Percentiles rank a stretch among this genome's conserved stretches.
Conservation (phyloP, 2,329 filamentous ascomycete species). For the Geosmithia morbida region DNA sequence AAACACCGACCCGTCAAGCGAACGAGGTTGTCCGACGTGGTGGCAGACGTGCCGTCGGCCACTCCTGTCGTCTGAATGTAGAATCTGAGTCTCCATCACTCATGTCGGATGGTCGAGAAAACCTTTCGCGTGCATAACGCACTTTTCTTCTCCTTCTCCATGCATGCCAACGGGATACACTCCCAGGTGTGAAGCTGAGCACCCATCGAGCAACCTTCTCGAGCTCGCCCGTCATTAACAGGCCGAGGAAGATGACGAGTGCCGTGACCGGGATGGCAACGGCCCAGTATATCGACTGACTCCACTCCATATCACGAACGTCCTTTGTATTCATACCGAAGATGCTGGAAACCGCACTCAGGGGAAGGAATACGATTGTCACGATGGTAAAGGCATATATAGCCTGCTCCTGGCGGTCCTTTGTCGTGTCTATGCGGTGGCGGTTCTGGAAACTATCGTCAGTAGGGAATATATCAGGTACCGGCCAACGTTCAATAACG, state of each 20-base stretch:
- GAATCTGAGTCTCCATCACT: neutral
- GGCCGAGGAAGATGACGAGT: constrained; percentile 16
- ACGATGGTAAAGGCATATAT: constrained; percentile 19
- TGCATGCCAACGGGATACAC: neutral
- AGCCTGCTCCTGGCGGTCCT: constrained; percentile 12
- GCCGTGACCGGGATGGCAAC: constrained; percentile 29
- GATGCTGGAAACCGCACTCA: constrained; percentile 17
- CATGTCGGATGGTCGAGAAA: neutral
- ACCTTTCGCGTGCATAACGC: neutral
- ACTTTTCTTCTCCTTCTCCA: neutral
- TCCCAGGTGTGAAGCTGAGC: neutral
- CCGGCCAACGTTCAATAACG: neutral
- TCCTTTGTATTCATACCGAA: constrained; percentile 40
- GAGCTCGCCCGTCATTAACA: neutral
- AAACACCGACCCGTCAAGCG: too few relatives aligned
- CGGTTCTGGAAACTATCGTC: constrained; percentile 1
- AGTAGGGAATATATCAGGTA: neutral
- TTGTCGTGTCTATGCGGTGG: constrained; percentile 3
- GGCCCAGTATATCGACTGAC: constrained; percentile 35
- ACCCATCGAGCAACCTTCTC: neutral
- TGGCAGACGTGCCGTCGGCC: neutral
- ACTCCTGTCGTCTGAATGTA: neutral
- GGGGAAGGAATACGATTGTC: constrained; percentile 4
- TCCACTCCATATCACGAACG: constrained; percentile 30
- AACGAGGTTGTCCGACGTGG: neutral